Conservation (phyloP, 352 stramenopile genomes). For the Globisporangium sylvaticum region DNA sequence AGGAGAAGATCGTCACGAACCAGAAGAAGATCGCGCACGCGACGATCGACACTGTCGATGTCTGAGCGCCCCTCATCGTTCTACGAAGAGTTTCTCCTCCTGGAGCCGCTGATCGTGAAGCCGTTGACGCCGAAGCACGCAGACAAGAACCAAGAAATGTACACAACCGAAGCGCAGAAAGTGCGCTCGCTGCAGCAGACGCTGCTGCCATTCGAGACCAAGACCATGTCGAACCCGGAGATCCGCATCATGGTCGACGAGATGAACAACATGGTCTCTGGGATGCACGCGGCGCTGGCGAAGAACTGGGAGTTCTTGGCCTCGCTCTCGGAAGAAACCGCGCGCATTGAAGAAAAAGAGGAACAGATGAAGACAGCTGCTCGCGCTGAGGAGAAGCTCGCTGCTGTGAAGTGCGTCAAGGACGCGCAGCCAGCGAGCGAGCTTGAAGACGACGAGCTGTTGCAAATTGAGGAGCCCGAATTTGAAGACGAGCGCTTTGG, state of each 20-base stretch:
- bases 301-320: conserved; percentile 17
- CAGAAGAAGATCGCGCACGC: conserved; percentile 4
- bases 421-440: neutral
- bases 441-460: conserved; percentile 5
- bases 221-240: conserved; percentile 12
- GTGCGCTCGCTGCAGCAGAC: conserved; percentile 8
- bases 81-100: conserved; percentile 14
- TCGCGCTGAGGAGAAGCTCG: neutral
- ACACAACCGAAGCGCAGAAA: conserved; percentile 7
- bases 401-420: neutral
- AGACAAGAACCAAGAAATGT: conserved; percentile 9
- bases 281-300: conserved; percentile 10
- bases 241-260: conserved; percentile 20
- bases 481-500: conserved; percentile 14
- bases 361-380: neutral
- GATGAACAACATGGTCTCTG: conserved; percentile 12
- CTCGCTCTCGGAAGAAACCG: conserved; percentile 11
- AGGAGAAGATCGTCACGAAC: conserved; percentile 9
- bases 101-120: conserved; percentile 9
- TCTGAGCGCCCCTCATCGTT: conserved; percentile 10
- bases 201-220: conserved; percentile 1
- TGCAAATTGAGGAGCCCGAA: conserved; percentile 7
- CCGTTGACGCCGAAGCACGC: neutral
- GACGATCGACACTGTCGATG: conserved; percentile 10
- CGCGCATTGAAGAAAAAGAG: neutral